A percentile compares a stretch with the other conserved stretches of the same genome.
Evolutionary conservation across 2,329 filamentous ascomycete species (phyloP).

Genomic region (Lachnellula cervina): DNA sequence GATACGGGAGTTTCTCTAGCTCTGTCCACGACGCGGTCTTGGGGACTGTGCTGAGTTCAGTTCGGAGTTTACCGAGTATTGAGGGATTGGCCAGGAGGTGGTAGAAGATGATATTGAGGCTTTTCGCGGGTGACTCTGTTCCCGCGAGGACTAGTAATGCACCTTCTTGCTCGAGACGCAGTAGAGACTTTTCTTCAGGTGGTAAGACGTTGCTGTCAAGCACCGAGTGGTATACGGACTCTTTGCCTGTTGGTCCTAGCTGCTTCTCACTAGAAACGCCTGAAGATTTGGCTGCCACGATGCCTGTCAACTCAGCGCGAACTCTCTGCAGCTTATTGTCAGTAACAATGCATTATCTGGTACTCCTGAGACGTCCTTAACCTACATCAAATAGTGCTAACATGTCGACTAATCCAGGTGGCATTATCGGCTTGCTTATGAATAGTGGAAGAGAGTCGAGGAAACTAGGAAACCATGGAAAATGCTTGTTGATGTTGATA

Average conservation of each 20-base stretch:
- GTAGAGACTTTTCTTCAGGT: slow-evolving; percentile 29
- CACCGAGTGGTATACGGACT: slow-evolving; percentile 3
- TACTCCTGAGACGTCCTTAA: not conserved
- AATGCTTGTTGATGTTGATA: slow-evolving; percentile 12
- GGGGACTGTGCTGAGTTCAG: slow-evolving; percentile 29
- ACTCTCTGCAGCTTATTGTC: slow-evolving; percentile 4
- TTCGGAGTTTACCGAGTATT: slow-evolving; percentile 26
- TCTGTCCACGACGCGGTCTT: slow-evolving; percentile 1
- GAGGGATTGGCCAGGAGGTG: slow-evolving; percentile 32
- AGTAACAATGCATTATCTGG: not conserved
- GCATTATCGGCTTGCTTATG: slow-evolving; percentile 14
- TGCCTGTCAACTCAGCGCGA: not conserved
- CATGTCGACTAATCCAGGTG: slow-evolving; percentile 13
- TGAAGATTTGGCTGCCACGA: slow-evolving; percentile 3
- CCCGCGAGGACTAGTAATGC: slow-evolving; percentile 31
- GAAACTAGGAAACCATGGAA: slow-evolving; percentile 10
- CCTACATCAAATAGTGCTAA: slow-evolving; percentile 9
- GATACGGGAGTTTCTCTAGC: slow-evolving; percentile 26
- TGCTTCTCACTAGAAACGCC: not conserved
- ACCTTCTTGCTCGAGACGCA: slow-evolving; percentile 31
- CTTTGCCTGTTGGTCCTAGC: slow-evolving; percentile 1
- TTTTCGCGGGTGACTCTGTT: slow-evolving; percentile 33
- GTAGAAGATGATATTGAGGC: slow-evolving; percentile 32
- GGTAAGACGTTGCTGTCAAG: slow-evolving; percentile 4
- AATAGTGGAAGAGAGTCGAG: slow-evolving; percentile 10